Evolutionary conservation across 2,329 filamentous ascomycete species (phyloP).

Genomic region (Fusarium irregulare): DNA sequence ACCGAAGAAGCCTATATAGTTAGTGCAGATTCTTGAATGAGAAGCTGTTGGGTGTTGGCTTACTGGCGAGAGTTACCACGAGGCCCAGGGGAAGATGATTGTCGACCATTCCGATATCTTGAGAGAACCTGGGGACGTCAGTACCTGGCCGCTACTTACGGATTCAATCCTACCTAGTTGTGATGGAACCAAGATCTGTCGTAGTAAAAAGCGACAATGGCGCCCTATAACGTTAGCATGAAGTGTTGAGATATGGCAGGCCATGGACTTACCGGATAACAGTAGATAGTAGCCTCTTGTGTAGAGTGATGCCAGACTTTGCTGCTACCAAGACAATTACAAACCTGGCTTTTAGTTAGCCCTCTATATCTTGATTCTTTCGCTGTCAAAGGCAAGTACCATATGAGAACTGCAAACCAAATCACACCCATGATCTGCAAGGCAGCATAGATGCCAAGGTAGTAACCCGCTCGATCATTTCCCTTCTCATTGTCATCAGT

Average conservation of each 20-base stretch:
- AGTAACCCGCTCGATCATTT: slow-evolving; percentile 21
- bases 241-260: neutral
- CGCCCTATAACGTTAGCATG: slow-evolving; percentile 46
- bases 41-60: slow-evolving; percentile 24
- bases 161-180: slow-evolving; percentile 52
- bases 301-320: slow-evolving; percentile 44
- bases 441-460: slow-evolving; percentile 44
- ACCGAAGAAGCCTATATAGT: slow-evolving; percentile 50
- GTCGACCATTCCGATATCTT: slow-evolving; percentile 59
- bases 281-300: slow-evolving; percentile 41
- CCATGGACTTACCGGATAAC: slow-evolving; percentile 27
- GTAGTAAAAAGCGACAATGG: slow-evolving; percentile 55
- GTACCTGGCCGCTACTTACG: neutral
- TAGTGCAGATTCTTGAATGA: neutral
- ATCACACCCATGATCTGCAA: slow-evolving; percentile 38
- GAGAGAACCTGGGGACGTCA: slow-evolving; percentile 51
- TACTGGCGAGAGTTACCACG: slow-evolving; percentile 50
- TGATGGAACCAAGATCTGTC: slow-evolving; percentile 55
- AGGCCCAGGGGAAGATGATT: slow-evolving; percentile 55
- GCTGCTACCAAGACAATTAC: slow-evolving; percentile 46
- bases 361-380: too few species aligned
- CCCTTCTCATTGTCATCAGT: slow-evolving; percentile 35
- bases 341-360: slow-evolving; percentile 37
- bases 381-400: slow-evolving; percentile 10
- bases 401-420: slow-evolving; percentile 41